These are phyloP conservation scores for Solanum sejunctum DNA, from an alignment of 257 asterid species.

Conservation along the genomic window DNA sequence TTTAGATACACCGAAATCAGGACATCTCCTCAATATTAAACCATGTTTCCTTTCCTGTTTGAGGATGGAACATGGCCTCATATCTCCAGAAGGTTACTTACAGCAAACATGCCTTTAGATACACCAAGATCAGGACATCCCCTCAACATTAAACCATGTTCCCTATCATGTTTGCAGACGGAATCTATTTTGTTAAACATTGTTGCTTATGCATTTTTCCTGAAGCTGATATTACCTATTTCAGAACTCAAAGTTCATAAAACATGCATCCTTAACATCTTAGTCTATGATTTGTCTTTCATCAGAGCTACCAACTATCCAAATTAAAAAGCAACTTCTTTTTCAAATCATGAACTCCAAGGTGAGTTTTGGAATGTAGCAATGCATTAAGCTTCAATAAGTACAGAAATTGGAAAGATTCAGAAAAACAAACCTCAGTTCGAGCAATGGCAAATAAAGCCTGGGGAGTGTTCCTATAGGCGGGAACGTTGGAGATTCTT, in stretches of 20 bases:
- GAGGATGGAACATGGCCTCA: not conserved
- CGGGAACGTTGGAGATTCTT: slow-evolving; percentile 41
- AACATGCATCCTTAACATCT: not conserved
- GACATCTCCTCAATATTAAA: not conserved
- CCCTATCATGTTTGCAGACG: not conserved
- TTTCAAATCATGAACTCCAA: not conserved
- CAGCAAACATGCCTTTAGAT: not conserved
- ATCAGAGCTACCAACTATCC: not conserved
- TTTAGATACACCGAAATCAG: not conserved
- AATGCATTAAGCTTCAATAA: not conserved
- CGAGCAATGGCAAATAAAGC: slow-evolving; percentile 84
- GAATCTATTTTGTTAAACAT: not conserved
- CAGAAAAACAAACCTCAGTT: slow-evolving; percentile 48
- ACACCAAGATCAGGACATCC: not conserved
- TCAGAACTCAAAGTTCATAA: not conserved
- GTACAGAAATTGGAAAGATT: not conserved
- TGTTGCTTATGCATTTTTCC: not conserved
- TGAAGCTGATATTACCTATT: not conserved
- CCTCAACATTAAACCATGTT: not conserved
- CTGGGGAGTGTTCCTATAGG: slow-evolving; percentile 73
- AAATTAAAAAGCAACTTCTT: not conserved
- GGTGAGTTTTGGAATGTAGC: not conserved
- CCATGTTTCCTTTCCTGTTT: not conserved
- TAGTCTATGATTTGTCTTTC: not conserved
- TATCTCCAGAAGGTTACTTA: not conserved